These are phyloP conservation scores for Wallemia ichthyophaga DNA, from an alignment of 1,284 basidiomycete species.

Conservation along the genomic window DNA sequence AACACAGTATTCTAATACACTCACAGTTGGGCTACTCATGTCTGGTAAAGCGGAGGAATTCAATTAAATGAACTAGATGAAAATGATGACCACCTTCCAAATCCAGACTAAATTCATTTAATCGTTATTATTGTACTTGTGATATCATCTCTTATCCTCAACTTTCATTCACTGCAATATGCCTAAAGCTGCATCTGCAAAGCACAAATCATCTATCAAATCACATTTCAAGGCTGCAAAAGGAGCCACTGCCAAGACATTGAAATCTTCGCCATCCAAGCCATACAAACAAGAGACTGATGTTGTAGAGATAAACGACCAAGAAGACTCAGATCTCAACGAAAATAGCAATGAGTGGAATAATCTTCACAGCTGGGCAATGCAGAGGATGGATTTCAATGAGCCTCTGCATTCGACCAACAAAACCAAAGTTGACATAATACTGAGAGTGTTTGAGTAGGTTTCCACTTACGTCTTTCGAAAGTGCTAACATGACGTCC, in stretches of 20 bases:
- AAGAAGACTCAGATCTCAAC: not conserved
- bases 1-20: not conserved
- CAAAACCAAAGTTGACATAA: conserved; percentile 32
- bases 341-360: not conserved
- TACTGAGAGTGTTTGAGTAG: conserved; percentile 43
- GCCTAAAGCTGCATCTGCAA: not conserved
- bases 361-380: not conserved
- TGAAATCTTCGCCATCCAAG: not conserved
- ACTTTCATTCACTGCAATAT: not conserved
- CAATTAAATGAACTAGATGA: not conserved
- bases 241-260: not conserved
- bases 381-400: not conserved
- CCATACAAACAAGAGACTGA: not conserved
- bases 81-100: not conserved
- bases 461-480: conserved; percentile 14
- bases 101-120: not conserved
- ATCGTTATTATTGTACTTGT: not conserved
- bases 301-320: not conserved
- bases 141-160: not conserved
- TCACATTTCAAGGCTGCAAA: not conserved
- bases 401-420: conserved; percentile 23
- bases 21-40: conserved; percentile 4
- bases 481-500: not conserved
- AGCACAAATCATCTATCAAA: not conserved
- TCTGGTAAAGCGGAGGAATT: conserved; percentile 5